Percentiles rank a stretch among this genome's conserved stretches.
Conservation (phyloP, 176 grass and related monocot genomes). For the Areca catechu region DNA sequence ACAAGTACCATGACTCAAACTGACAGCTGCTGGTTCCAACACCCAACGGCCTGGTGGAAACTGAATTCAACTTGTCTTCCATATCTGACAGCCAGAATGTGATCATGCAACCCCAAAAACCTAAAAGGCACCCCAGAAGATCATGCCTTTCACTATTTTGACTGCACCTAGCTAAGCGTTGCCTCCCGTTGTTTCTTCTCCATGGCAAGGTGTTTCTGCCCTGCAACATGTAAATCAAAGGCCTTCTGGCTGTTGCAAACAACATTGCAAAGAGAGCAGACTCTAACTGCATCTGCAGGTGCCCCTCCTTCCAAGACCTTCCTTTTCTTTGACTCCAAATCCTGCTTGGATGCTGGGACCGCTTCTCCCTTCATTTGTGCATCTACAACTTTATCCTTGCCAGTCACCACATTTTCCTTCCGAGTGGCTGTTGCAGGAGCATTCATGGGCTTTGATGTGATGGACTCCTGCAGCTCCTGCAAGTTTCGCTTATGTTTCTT, state of each 20-base stretch:
- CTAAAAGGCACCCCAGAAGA: too few species aligned
- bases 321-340: constrained; percentile 25
- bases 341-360: constrained; percentile 10
- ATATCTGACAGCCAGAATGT: too few species aligned
- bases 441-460: constrained; percentile 4
- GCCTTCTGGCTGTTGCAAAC: constrained; percentile 23
- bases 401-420: background rate
- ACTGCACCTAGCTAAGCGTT: too few species aligned
- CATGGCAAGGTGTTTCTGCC: constrained; percentile 23
- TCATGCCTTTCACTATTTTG: too few species aligned
- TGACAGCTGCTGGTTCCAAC: too few species aligned
- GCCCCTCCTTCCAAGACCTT: constrained; percentile 25
- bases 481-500: constrained; percentile 29
- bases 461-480: constrained; percentile 9
- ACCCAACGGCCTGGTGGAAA: too few species aligned
- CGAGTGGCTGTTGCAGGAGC: background rate
- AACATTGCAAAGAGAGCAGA: constrained; percentile 26
- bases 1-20: too few species aligned
- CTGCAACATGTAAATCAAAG: constrained; percentile 18
- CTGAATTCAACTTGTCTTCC: too few species aligned
- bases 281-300: constrained; percentile 5
- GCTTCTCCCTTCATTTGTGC: constrained; percentile 1
- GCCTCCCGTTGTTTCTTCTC: constrained; percentile 22
- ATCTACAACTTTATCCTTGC: constrained; percentile 6
- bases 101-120: too few species aligned